Conservation (phyloP, 2,329 filamentous ascomycete genomes). For the Phialocephala sp. region DNA sequence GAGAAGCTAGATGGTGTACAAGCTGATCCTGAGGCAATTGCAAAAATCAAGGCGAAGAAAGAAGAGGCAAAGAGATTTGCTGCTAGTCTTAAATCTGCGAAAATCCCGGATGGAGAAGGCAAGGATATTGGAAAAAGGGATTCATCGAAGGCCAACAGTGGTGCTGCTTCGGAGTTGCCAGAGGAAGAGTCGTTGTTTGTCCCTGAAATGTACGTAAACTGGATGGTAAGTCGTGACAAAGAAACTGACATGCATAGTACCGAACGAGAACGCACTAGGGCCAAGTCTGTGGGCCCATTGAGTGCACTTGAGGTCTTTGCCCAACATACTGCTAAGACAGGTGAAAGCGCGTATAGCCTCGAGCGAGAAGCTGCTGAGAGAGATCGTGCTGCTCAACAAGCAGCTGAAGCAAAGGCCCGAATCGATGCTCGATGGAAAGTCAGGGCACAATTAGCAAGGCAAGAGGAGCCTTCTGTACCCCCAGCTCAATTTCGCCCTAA, state of each 20-base stretch:
- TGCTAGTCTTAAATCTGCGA: conserved; percentile 26
- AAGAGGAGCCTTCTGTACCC: neutral
- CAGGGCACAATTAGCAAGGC: neutral
- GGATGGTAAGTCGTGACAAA: neutral
- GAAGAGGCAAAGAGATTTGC: conserved; percentile 29
- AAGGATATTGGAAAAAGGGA: neutral
- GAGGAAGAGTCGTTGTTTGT: neutral
- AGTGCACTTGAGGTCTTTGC: neutral
- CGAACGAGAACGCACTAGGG: neutral
- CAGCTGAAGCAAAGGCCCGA: conserved; percentile 5
- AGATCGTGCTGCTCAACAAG: neutral
- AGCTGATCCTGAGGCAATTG: conserved; percentile 18
- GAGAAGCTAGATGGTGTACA: conserved; percentile 16
- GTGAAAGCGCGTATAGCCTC: neutral
- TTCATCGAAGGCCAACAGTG: neutral
- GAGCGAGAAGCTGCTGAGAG: conserved; percentile 13
- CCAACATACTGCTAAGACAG: neutral
- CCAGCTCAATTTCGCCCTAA: neutral
- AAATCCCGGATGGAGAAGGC: neutral
- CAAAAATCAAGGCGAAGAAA: conserved; percentile 25
- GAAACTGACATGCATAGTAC: neutral
- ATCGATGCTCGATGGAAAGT: neutral
- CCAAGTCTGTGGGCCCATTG: neutral
- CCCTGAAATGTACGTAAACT: neutral
- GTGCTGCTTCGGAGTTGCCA: neutral